These are phyloP conservation scores for Vicia faba DNA, from an alignment of 306 rosid genomes.

Conservation along the genomic window DNA sequence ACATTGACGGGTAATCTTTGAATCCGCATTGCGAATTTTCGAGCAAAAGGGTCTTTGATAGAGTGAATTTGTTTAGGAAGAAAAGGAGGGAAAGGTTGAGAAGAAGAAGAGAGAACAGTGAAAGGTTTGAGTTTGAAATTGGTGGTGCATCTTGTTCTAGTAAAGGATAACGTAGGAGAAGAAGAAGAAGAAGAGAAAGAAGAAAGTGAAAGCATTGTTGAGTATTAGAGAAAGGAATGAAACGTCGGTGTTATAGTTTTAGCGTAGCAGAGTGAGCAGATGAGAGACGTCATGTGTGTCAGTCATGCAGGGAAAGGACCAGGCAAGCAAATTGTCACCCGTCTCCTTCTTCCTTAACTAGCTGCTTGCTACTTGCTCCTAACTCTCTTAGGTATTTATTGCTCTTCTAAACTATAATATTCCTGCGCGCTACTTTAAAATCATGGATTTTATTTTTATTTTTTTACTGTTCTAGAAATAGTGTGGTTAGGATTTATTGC, in stretches of 20 bases:
- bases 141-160: constrained; percentile 30
- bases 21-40: constrained; percentile 69
- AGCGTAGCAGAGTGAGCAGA: neutral
- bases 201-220: neutral
- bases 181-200: constrained; percentile 26
- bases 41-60: constrained; percentile 69
- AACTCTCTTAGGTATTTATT: too few relatives aligned
- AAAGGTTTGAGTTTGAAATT: constrained; percentile 12
- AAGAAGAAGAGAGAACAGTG: constrained; percentile 30
- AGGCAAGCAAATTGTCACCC: neutral
- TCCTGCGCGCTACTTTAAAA: too few relatives aligned
- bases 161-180: constrained; percentile 16
- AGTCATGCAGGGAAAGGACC: neutral
- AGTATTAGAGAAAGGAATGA: neutral
- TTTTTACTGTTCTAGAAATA: too few relatives aligned
- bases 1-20: constrained; percentile 68
- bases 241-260: constrained; percentile 33
- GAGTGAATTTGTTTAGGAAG: constrained; percentile 64
- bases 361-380: too few relatives aligned
- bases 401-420: too few relatives aligned
- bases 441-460: too few relatives aligned
- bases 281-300: constrained; percentile 7
- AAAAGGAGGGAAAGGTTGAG: constrained; percentile 66
- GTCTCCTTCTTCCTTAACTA: neutral
- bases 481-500: too few relatives aligned